A percentile compares a stretch with the other conserved stretches of the same genome.
phyloP scores from a whole-genome alignment of 1,139 yeast genomes.

The Protomyces lactucae-debilis region DNA sequence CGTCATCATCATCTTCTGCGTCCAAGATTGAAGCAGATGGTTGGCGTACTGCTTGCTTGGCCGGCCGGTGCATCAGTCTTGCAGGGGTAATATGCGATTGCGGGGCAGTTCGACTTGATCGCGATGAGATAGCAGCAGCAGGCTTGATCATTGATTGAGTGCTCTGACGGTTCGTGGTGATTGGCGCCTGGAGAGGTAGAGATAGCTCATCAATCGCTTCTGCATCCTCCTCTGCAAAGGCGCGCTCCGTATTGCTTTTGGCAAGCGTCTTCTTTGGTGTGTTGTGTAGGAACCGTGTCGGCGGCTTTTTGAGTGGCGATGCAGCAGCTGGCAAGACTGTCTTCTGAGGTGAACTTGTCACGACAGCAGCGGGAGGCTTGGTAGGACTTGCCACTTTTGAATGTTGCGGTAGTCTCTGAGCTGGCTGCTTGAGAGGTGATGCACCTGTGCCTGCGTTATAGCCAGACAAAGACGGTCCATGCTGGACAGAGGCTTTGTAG shows the following conservation, averaged over 20 bases:
- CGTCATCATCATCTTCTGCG: background rate
- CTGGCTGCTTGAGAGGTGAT: background rate
- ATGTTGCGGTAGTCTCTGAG: background rate
- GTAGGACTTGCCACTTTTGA: background rate
- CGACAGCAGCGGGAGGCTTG: background rate
- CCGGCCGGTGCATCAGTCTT: background rate
- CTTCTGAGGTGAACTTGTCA: background rate
- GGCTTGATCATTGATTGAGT: background rate
- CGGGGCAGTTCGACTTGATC: background rate
- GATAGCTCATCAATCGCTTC: background rate
- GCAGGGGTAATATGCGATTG: background rate
- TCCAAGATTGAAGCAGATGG: background rate
- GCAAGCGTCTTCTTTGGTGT: background rate
- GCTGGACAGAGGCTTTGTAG: background rate
- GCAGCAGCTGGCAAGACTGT: background rate
- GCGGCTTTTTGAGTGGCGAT: background rate
- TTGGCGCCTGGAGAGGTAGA: background rate
- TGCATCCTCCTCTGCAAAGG: background rate
- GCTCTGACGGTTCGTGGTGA: background rate
- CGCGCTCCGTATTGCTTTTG: background rate
- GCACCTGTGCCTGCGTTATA: background rate
- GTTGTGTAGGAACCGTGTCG: background rate
- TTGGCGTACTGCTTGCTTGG: background rate
- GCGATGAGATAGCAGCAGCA: background rate
- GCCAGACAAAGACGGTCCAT: background rate